phyloP scores from a whole-genome alignment of 345 rosid genomes.

The Acer saccharum region DNA sequence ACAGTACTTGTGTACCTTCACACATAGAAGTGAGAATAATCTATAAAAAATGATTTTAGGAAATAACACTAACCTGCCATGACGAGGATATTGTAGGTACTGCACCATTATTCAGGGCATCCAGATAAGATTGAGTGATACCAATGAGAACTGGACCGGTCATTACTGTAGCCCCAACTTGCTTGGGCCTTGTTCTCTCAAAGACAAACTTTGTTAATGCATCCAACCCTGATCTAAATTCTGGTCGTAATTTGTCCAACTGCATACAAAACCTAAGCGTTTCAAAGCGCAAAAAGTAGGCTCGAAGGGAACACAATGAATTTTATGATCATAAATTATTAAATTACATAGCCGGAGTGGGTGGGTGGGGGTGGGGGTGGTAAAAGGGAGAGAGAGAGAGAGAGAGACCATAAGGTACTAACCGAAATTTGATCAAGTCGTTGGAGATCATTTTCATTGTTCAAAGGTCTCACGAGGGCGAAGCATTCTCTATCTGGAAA shows the following conservation, averaged over 20 bases:
- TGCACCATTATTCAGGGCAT: conserved; percentile 96
- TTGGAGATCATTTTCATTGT: conserved; percentile 85
- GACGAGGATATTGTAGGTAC: conserved; percentile 97
- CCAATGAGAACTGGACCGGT: conserved; percentile 95
- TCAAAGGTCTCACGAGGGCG: conserved; percentile 89
- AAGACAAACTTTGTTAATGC: conserved; percentile 93
- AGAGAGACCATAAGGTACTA: conserved; percentile 32
- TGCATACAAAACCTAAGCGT: conserved; percentile 31
- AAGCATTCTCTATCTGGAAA: conserved; percentile 98
- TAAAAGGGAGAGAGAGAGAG: not conserved
- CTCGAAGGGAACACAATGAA: not conserved
- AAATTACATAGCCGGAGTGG: no score
- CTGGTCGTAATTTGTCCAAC: conserved; percentile 81
- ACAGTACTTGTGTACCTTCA: not conserved
- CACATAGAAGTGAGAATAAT: no score
- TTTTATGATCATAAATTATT: not conserved
- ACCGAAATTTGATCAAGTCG: conserved; percentile 85
- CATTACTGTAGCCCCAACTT: conserved; percentile 84
- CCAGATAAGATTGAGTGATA: conserved; percentile 83
- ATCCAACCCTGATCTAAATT: conserved; percentile 86
- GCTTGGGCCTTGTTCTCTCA: conserved; percentile 98
- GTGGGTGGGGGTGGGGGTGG: no score
- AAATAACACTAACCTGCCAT: conserved; percentile 80
- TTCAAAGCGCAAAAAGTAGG: not conserved
- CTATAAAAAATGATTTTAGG: not conserved